A percentile compares a stretch with the other conserved stretches of the same genome.
Conservation (phyloP, 257 asterid species). For the Mentha longifolia region DNA sequence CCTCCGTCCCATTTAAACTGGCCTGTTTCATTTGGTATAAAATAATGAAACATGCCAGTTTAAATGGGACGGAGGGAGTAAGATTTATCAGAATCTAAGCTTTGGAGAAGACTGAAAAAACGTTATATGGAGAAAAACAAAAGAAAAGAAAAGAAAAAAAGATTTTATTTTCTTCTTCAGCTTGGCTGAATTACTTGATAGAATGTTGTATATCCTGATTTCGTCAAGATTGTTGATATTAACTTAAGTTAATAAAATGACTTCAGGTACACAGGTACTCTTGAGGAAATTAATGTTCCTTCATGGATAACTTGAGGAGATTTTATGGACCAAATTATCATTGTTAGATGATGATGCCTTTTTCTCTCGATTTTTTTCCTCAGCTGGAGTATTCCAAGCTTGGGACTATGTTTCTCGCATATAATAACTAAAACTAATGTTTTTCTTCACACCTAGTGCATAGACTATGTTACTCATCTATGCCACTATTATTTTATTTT, state of each 20-base stretch:
- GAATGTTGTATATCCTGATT: constrained; percentile 16
- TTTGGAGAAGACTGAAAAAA: constrained; percentile 22
- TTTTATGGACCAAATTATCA: not conserved
- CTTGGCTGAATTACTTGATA: constrained; percentile 18
- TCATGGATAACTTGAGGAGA: not conserved
- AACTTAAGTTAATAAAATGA: not conserved
- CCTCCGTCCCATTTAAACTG: too few relatives aligned
- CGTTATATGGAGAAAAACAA: not conserved
- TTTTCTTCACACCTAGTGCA: not conserved
- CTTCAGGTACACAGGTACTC: not conserved
- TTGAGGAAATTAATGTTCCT: not conserved
- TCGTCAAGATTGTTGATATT: not conserved
- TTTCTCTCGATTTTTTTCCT: not conserved
- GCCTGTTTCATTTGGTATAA: too few relatives aligned
- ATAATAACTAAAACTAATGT: not conserved
- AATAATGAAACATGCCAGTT: too few relatives aligned
- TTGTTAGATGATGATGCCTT: not conserved
- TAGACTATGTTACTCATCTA: constrained; percentile 1
- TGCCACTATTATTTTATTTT: constrained; percentile 6
- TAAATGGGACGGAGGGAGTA: too few relatives aligned
- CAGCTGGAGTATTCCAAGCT: constrained; percentile 10
- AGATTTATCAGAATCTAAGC: not conserved
- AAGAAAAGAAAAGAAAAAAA: not conserved
- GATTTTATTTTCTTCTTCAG: not conserved
- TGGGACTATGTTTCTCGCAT: constrained; percentile 1